Conservation (phyloP, 345 rosid genomes). For the Pelargonium nanum region DNA sequence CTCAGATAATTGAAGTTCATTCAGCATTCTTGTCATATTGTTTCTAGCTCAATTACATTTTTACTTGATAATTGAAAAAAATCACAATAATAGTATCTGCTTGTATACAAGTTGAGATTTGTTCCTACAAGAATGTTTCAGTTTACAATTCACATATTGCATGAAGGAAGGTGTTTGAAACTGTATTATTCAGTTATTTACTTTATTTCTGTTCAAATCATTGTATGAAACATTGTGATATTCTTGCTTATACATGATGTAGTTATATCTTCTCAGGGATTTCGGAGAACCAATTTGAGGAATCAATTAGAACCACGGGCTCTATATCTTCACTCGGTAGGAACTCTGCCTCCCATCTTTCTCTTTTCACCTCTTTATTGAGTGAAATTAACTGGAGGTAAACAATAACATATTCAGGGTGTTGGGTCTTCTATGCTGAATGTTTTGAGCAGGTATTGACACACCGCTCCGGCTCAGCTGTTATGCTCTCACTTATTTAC, state of each 20-base stretch:
- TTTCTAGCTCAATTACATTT: neutral
- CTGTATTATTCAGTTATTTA: neutral
- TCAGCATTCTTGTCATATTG: neutral
- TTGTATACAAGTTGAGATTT: no score
- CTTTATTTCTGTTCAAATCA: neutral
- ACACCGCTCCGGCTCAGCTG: constrained; percentile 51
- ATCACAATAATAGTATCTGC: neutral
- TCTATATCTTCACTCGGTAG: constrained; percentile 56
- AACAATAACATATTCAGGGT: neutral
- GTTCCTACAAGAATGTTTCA: neutral
- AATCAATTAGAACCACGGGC: constrained; percentile 32
- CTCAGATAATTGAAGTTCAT: neutral
- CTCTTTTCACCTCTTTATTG: constrained; percentile 3
- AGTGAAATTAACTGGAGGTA: neutral
- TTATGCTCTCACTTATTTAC: constrained; percentile 44
- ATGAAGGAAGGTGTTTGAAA: neutral
- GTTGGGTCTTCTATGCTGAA: constrained; percentile 2
- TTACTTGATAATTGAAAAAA: neutral
- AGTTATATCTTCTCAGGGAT: constrained; percentile 27
- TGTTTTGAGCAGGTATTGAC: constrained; percentile 45
- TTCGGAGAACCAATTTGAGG: constrained; percentile 29
- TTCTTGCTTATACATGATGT: neutral
- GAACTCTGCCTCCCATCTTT: constrained; percentile 2
- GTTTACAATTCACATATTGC: neutral
- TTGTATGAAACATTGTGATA: neutral